Base-by-base conservation (phyloP, 257 asterid genomes). In the Cinchona pubescens region DNA sequence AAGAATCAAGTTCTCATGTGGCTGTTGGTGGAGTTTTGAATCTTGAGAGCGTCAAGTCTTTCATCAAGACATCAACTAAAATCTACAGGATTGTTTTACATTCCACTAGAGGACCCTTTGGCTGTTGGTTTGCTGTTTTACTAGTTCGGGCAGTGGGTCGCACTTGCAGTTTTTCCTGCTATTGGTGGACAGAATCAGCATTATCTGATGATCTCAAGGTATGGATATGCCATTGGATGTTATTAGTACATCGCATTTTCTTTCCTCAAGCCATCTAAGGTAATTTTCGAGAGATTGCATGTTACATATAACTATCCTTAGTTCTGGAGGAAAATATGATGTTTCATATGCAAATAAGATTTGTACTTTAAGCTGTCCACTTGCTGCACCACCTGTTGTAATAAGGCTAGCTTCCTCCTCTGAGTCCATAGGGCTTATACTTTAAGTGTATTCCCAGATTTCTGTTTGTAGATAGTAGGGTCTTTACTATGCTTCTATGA, bases 11-110 rank as follows among this genome's bases (percentile, higher is more conserved):
- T 23, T n/a, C 23, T n/a, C n/a, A n/a, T 9, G 13, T 38, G 68
- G 63, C 49, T 64, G 69, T 42, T 56, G 69, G 70, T 37, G 69
- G 64, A 66, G 78, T 72, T 69, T 51, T 72, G 56, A 55, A 72
- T 67, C 70, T 48, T 55, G 78, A 65, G 73, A 64, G 40, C 42
- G 65, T 73, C 40, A 34, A 58, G 62, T 1, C 48, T 16, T 21
- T 23, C 58, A 56, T 34, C 49, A n/a, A 34, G 75, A 71, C 34
- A 53, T 71, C 27, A 23, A 23, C 68, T 55, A 58, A 43, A 71
- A 34, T 18, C 61, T 45, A 70, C 37, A 3, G 49, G 75, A 45
- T 18, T 70, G 40, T 25, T 18, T 40, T 25, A 0, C 25, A 21
- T 7, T 27, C 63, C 27, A 67, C 43, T 37, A 1, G 60, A 60